Evolutionary conservation across 805 yeast genomes (phyloP).

Genomic region (Metschnikowia borealis): DNA sequence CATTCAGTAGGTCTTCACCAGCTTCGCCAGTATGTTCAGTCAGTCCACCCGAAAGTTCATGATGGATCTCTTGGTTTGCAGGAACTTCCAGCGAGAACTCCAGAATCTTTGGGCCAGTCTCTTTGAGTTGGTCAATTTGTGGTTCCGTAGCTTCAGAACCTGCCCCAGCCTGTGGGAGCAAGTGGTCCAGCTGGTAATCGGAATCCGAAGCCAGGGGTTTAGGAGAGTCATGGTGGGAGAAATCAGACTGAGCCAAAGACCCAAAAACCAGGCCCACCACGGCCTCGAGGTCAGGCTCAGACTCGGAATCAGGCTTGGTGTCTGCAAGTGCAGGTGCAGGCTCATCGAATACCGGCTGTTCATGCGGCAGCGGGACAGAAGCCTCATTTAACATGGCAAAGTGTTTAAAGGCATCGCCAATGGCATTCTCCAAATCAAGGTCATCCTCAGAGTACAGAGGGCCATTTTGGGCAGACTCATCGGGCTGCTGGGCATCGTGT

Average conservation of each 20-base stretch:
- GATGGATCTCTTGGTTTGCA: background rate
- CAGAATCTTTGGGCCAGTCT: too few relatives aligned
- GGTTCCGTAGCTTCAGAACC: background rate
- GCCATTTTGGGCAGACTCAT: background rate
- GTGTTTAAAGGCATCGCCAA: constrained; percentile 37
- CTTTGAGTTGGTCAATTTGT: too few relatives aligned
- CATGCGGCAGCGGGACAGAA: background rate
- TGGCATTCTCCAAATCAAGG: constrained; percentile 27
- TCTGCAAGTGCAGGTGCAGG: background rate
- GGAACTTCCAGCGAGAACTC: background rate
- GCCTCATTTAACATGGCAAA: constrained; percentile 19
- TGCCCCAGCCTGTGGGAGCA: background rate
- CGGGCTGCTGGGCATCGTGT: too few relatives aligned
- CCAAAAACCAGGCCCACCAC: constrained; percentile 7
- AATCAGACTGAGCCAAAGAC: background rate
- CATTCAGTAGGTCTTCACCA: too few relatives aligned
- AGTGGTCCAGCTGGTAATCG: background rate
- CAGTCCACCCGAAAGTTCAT: too few relatives aligned
- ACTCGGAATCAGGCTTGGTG: background rate
- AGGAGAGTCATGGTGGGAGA: background rate
- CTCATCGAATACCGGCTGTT: too few relatives aligned
- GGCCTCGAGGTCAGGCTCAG: constrained; percentile 1
- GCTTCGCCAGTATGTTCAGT: too few relatives aligned
- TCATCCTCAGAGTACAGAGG: constrained; percentile 5
- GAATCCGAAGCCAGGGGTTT: background rate